phyloP scores from a whole-genome alignment of 2,329 filamentous ascomycete genomes.

The Exserohilum turcica region DNA sequence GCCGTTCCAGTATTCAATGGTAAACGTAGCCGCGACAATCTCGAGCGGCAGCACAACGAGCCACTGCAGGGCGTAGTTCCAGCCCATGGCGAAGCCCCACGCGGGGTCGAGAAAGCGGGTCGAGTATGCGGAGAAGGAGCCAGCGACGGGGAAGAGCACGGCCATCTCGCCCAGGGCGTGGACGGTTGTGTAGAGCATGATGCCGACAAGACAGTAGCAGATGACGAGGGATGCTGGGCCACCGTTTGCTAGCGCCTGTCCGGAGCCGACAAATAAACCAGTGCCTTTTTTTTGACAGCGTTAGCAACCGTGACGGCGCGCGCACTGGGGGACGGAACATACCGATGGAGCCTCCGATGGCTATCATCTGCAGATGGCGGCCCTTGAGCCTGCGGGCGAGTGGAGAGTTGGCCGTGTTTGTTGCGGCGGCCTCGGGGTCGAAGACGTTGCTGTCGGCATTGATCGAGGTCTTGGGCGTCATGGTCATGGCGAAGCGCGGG shows the following conservation, averaged over 20 bases:
- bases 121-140: constrained; percentile 90
- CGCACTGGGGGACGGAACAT: constrained; percentile 16
- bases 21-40: constrained; percentile 84
- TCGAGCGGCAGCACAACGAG: constrained; percentile 81
- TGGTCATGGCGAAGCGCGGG: constrained; percentile 51
- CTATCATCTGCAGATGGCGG: constrained; percentile 91
- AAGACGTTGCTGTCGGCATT: constrained; percentile 62
- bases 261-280: constrained; percentile 83
- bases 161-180: constrained; percentile 92
- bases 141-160: constrained; percentile 86
- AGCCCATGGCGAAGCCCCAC: constrained; percentile 94
- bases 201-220: constrained; percentile 66
- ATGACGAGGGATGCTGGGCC: constrained; percentile 47
- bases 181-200: constrained; percentile 90
- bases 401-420: constrained; percentile 71
- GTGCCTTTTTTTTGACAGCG: constrained; percentile 34
- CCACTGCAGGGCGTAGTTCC: constrained; percentile 94
- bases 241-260: constrained; percentile 47
- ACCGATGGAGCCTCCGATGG: constrained; percentile 85
- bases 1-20: constrained; percentile 77
- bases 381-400: constrained; percentile 65
- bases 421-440: constrained; percentile 66
- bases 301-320: constrained; percentile 21
- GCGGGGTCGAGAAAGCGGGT: constrained; percentile 91
- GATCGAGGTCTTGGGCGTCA: constrained; percentile 53